Evolutionary conservation across 2,329 filamentous ascomycete genomes (phyloP).

Genomic region (Cladosporium colombiae): DNA sequence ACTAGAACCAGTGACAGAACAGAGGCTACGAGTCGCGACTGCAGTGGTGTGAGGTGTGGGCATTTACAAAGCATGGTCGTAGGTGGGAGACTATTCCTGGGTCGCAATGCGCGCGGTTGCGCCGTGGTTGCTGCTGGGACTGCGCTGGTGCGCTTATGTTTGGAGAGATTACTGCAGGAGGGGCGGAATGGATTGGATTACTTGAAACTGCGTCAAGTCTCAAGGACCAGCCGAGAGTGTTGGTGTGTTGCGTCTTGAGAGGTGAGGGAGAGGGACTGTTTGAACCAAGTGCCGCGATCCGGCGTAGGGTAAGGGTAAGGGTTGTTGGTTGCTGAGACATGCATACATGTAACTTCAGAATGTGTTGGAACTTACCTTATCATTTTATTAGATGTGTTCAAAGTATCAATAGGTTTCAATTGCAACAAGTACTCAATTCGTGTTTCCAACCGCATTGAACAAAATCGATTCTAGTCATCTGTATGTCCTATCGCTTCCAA

Average conservation of each 20-base stretch:
- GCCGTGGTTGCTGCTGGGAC: slow-evolving; percentile 3
- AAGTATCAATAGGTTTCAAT: no score
- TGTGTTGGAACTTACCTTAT: no score
- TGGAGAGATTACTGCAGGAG: not conserved
- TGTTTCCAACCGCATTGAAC: not conserved
- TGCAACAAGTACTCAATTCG: not conserved
- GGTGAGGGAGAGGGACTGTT: not conserved
- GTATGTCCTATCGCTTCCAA: not conserved
- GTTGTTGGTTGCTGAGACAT: not conserved
- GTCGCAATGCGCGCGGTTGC: slow-evolving; percentile 22
- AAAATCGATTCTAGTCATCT: not conserved
- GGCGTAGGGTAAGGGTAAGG: not conserved
- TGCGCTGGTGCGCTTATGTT: not conserved
- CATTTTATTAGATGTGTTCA: no score
- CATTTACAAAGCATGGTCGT: slow-evolving; percentile 39
- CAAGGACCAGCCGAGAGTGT: slow-evolving; percentile 10
- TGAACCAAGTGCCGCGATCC: not conserved
- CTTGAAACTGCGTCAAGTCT: not conserved
- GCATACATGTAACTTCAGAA: no score
- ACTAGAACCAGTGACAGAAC: slow-evolving; percentile 62
- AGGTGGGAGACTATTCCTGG: not conserved
- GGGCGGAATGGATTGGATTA: not conserved
- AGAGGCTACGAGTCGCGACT: slow-evolving; percentile 71
- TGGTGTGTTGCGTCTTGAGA: not conserved
- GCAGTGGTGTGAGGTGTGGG: slow-evolving; percentile 64